Conservation (phyloP, 2,329 filamentous ascomycete genomes). For the Trichoderma arundinaceum region DNA sequence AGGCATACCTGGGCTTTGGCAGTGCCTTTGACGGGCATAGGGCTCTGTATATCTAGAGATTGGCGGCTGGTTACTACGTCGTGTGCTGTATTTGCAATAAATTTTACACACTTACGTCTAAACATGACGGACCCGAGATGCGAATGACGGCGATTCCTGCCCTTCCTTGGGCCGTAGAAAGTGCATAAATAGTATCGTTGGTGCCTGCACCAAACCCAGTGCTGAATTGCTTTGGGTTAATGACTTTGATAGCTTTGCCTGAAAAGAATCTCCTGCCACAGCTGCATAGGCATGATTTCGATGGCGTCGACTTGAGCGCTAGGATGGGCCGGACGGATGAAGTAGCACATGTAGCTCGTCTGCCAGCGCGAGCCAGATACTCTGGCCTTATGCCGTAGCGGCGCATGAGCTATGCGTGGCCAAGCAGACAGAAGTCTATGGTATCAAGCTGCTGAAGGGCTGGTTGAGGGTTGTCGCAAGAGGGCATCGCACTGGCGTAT, state of each 20-base stretch:
- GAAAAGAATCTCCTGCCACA: neutral
- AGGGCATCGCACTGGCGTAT: too few relatives aligned
- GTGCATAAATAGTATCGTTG: conserved; percentile 80
- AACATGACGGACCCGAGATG: conserved; percentile 79
- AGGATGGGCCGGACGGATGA: neutral
- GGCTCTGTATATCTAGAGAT: conserved; percentile 54
- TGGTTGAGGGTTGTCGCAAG: neutral
- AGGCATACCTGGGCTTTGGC: conserved; percentile 63
- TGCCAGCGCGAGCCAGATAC: conserved; percentile 34
- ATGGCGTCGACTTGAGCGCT: neutral
- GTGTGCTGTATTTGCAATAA: neutral
- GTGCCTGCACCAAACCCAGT: conserved; percentile 33
- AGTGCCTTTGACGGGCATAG: conserved; percentile 55
- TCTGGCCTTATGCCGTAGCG: conserved; percentile 35
- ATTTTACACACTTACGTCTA: conserved; percentile 57
- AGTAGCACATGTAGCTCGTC: conserved; percentile 24
- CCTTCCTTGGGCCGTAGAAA: conserved; percentile 84
- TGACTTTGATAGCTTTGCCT: too few relatives aligned
- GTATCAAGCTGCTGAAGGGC: neutral
- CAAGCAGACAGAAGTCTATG: neutral
- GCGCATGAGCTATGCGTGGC: conserved; percentile 36
- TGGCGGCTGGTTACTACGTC: conserved; percentile 20
- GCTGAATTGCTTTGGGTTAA: neutral
- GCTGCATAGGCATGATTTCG: neutral
- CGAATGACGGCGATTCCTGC: conserved; percentile 91